These are phyloP conservation scores for Mycena galericulata DNA, from an alignment of 768 basidiomycete genomes.

Conservation along the genomic window DNA sequence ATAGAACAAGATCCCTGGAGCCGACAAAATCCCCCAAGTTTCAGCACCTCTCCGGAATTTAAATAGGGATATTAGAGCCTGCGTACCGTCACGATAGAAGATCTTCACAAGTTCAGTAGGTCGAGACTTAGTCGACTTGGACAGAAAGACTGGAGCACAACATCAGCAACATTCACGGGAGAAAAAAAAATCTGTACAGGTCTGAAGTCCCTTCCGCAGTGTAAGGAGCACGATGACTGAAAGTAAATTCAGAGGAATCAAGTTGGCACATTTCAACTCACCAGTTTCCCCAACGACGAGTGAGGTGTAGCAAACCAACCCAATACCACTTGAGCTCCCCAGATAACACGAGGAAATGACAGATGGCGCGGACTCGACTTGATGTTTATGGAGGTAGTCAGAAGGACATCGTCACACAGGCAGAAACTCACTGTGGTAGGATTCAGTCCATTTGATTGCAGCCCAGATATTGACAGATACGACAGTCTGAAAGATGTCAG, in stretches of 20 bases:
- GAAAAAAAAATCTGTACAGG: background rate
- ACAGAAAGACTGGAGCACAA: too few species aligned
- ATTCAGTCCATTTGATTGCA: background rate
- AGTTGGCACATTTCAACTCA: background rate
- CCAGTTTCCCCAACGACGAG: background rate
- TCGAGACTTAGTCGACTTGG: background rate
- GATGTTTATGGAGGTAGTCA: too few species aligned
- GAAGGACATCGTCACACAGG: background rate
- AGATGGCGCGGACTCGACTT: too few species aligned
- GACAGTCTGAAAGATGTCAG: background rate
- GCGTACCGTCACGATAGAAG: background rate
- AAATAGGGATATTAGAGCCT: too few species aligned
- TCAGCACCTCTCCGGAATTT: too few species aligned
- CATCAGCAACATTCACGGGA: too few species aligned
- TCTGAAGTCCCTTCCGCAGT: background rate
- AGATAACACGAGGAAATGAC: background rate
- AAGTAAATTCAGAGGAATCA: background rate
- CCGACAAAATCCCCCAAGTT: too few species aligned
- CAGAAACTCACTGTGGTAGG: background rate
- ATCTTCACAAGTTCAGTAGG: background rate
- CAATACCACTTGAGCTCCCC: background rate
- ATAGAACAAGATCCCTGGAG: background rate
- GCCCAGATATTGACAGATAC: background rate
- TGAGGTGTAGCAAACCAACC: background rate
- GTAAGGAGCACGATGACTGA: background rate